These are phyloP conservation scores for Vitellaria paradoxa DNA, from an alignment of 179 eudicot genomes.

Conservation along the genomic window DNA sequence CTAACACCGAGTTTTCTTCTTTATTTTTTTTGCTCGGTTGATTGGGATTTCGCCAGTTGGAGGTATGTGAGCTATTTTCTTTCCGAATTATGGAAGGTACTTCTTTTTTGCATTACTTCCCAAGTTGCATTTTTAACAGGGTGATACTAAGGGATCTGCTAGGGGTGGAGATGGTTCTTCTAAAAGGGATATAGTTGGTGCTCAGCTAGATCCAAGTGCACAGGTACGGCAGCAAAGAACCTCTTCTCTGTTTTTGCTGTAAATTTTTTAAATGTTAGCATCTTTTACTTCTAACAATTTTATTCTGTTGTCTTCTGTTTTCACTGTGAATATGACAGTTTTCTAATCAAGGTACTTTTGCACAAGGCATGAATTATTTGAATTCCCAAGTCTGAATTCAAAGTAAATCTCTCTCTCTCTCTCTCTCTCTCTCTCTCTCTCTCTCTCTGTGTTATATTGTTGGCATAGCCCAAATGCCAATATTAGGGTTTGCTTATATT, in stretches of 20 bases:
- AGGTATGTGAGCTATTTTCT: constrained; percentile 37
- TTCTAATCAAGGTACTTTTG: constrained; percentile 68
- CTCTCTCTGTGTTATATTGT: neutral
- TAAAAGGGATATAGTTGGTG: constrained; percentile 43
- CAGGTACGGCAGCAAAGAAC: constrained; percentile 33
- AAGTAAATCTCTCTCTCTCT: constrained; percentile 27
- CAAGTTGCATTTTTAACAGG: constrained; percentile 37
- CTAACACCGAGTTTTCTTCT: neutral
- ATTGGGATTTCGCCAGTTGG: constrained; percentile 44
- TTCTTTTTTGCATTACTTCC: constrained; percentile 5
- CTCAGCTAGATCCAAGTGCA: constrained; percentile 41
- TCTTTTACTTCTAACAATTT: neutral
- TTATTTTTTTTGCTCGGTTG: neutral
- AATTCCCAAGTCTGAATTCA: constrained; percentile 49
- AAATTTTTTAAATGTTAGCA: neutral
- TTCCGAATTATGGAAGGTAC: neutral
- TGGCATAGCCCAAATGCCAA: neutral
- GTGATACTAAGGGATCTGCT: constrained; percentile 81
- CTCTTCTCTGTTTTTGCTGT: neutral
- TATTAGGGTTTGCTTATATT: too few species aligned
- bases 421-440: constrained; percentile 5
- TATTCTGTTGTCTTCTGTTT: constrained; percentile 2
- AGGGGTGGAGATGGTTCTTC: constrained; percentile 66
- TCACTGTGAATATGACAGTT: constrained; percentile 36
- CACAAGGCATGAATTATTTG: constrained; percentile 57